Conservation (phyloP, 2,329 filamentous ascomycete genomes). For the Colletotrichum chrysophilum region DNA sequence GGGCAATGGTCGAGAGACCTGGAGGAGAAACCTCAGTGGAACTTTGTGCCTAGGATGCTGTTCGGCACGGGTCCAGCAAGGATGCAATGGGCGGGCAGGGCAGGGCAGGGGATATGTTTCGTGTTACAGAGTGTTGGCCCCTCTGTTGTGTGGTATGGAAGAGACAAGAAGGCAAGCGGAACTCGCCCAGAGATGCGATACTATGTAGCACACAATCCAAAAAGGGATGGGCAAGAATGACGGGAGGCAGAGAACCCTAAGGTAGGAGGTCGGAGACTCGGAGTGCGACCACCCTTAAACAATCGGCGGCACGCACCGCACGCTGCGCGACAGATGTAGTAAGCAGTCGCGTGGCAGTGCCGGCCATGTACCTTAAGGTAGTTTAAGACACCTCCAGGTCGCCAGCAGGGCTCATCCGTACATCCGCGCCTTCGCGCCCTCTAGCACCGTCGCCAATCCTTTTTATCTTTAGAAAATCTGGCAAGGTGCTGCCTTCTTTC, state of each 20-base stretch:
- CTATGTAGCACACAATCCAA: neutral
- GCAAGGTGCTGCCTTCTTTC: neutral
- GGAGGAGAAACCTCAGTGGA: neutral
- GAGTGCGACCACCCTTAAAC: neutral
- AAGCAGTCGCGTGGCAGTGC: conserved; percentile 20
- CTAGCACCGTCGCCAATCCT: neutral
- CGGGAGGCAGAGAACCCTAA: neutral
- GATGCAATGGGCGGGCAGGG: neutral
- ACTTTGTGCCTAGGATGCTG: neutral
- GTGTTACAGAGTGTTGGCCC: neutral
- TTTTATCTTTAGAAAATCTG: neutral
- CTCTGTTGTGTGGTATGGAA: neutral
- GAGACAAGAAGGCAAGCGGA: neutral
- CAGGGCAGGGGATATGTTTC: neutral
- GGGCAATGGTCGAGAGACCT: neutral
- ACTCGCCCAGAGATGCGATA: neutral
- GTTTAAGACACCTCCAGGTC: neutral
- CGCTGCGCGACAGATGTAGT: neutral
- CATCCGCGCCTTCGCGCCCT: neutral
- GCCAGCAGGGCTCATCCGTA: neutral
- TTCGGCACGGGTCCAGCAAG: neutral
- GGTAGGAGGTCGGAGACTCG: neutral
- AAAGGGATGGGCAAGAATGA: neutral
- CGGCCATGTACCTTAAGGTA: neutral
- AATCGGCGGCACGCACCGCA: neutral